Evolutionary conservation across 2,329 filamentous ascomycete genomes (phyloP), one percentile per base, ranked within the genome.

Genomic region (Neofusicoccum sp.): DNA sequence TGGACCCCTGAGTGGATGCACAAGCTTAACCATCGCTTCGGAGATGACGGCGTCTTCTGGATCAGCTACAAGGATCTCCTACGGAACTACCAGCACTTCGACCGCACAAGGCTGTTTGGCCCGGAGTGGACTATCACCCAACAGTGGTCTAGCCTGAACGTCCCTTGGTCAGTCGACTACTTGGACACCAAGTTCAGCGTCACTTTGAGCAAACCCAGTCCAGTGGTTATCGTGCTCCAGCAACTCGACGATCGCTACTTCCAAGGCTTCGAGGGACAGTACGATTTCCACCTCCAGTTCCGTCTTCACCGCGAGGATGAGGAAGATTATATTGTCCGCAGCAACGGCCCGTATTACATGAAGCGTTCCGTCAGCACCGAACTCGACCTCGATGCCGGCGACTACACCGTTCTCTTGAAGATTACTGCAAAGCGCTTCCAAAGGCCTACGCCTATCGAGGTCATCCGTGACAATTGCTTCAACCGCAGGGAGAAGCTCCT

Each of bases 1-100:
- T 96, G 91, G 91, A 93, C 88, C 1, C 80, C 89, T 0, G 87
- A 92, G 65, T 91, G 88, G 84, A 84, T 93, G 73, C 75, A 86
- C 58, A 86, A 88, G 65, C 80, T 93, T 0, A 79, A 82, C 41
- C 89, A 93, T 69, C 84, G 82, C 20, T 93, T 93, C 67, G 89
- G 88, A 33, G 87, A 91, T 65, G 89, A 93, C 66, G 89, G 89
- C 6, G 63, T 85, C 33, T 86, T 86, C 70, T 86, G 83, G 60
- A 62, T 62, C 28, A 51, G 79, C 1, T 86, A 85, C 67, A 73
- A 80, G 12, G 84, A 87, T 61, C 76, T 86, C 14, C 75, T 86
- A 3, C 79, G 79, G 43, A 80, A 84, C 62, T 86, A 85, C 63
- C 81, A 84, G 58, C 80, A 82, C 65, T 82, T 87, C 51, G 83